Percentiles rank a stretch among this genome's conserved stretches.
Evolutionary conservation across 306 rosid genomes (phyloP).

Genomic region (Vigna trinervia): DNA sequence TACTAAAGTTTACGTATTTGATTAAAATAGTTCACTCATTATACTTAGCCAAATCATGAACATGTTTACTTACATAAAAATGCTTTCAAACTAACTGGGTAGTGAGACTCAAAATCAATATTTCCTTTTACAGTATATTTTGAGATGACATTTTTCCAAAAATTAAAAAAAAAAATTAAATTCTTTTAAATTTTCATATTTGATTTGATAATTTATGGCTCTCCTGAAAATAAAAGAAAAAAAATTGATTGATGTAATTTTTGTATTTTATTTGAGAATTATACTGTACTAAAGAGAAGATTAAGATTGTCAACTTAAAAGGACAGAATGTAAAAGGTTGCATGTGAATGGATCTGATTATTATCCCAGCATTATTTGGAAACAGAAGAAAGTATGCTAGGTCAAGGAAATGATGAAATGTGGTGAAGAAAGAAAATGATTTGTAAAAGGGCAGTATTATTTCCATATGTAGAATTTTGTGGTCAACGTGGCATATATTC

Average conservation of each 20-base stretch:
- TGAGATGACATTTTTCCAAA: too few species aligned
- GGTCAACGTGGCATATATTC: slow-evolving; percentile 42
- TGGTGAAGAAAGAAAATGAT: slow-evolving; percentile 15
- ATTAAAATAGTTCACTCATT: not conserved
- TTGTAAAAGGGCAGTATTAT: slow-evolving; percentile 27
- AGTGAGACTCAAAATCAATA: not conserved
- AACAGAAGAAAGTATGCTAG: not conserved
- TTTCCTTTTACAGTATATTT: not conserved
- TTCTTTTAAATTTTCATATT: too few species aligned
- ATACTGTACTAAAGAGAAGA: too few species aligned
- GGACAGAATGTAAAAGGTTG: not conserved
- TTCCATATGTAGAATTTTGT: slow-evolving; percentile 1
- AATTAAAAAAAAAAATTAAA: too few species aligned
- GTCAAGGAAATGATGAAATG: slow-evolving; percentile 37
- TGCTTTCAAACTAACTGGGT: not conserved
- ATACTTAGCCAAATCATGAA: not conserved
- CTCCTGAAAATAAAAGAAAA: too few species aligned
- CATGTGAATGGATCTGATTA: not conserved
- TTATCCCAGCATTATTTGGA: not conserved
- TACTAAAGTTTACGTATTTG: not conserved
- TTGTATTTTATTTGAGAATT: too few species aligned
- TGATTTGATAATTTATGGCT: too few species aligned
- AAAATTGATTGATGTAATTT: too few species aligned
- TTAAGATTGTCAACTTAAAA: too few species aligned
- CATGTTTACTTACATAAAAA: not conserved